These are phyloP conservation scores for Ramaria rubella DNA, from an alignment of 768 basidiomycete genomes.

Conservation along the genomic window DNA sequence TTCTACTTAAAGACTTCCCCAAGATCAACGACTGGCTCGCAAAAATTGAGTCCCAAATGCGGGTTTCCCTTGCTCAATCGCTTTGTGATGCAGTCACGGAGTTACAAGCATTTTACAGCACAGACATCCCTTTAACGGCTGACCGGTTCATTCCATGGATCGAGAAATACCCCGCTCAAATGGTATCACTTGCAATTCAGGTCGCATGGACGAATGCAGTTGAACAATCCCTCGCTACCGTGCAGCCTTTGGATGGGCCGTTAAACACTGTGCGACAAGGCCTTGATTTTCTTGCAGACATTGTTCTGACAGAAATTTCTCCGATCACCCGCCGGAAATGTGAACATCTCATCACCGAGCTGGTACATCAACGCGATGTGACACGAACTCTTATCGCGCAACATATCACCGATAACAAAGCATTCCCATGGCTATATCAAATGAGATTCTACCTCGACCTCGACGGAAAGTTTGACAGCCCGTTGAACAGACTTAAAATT, in stretches of 20 bases:
- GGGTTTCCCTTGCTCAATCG: slow-evolving; percentile 75
- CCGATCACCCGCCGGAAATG: slow-evolving; percentile 95
- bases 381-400: slow-evolving; percentile 71
- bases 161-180: slow-evolving; percentile 90
- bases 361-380: slow-evolving; percentile 97
- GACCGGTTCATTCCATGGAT: slow-evolving; percentile 83
- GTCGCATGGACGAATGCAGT: slow-evolving; percentile 89
- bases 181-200: slow-evolving; percentile 93
- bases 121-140: slow-evolving; percentile 49
- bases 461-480: slow-evolving; percentile 59
- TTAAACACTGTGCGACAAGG: slow-evolving; percentile 73
- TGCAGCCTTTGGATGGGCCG: slow-evolving; percentile 51
- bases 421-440: slow-evolving; percentile 92
- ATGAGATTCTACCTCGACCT: slow-evolving; percentile 88
- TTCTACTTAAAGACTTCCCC: slow-evolving; percentile 85
- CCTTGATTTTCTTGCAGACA: slow-evolving; percentile 92
- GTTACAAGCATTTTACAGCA: slow-evolving; percentile 73
- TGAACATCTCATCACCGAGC: slow-evolving; percentile 97
- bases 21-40: slow-evolving; percentile 99
- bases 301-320: slow-evolving; percentile 83
- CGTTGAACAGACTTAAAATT: slow-evolving; percentile 74
- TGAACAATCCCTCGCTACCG: slow-evolving; percentile 58
- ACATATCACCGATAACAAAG: slow-evolving; percentile 53
- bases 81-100: slow-evolving; percentile 76
- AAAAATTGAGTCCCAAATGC: slow-evolving; percentile 89